These are phyloP conservation scores for Colletotrichum tropicale DNA, from an alignment of 2,329 filamentous ascomycete species.

Conservation along the genomic window DNA sequence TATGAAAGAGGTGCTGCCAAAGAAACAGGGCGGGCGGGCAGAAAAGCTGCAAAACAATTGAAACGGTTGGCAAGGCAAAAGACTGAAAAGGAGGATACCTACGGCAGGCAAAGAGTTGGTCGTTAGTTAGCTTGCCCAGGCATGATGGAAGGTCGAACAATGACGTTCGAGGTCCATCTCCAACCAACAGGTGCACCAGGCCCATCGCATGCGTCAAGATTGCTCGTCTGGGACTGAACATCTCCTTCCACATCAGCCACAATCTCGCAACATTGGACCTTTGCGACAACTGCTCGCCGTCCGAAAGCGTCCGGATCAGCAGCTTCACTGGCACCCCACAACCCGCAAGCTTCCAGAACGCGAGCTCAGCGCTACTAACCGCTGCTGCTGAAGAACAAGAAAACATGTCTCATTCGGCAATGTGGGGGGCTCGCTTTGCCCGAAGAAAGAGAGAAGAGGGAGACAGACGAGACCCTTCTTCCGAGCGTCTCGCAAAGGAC, in stretches of 20 bases:
- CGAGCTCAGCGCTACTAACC: not conserved
- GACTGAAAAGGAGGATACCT: not conserved
- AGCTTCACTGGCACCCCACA: not conserved
- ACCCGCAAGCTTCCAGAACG: not conserved
- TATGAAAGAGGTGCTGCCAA: not conserved
- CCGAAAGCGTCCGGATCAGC: constrained; percentile 9
- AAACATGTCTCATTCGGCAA: not conserved
- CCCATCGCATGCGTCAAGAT: not conserved
- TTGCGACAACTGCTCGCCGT: not conserved
- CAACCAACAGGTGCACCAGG: not conserved
- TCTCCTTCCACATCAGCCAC: not conserved
- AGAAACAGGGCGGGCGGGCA: not conserved
- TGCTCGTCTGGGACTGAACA: not conserved
- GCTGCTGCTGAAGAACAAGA: not conserved
- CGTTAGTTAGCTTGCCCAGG: not conserved
- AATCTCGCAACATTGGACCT: not conserved
- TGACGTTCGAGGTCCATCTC: not conserved
- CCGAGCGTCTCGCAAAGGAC: not conserved
- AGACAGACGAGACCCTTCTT: not conserved
- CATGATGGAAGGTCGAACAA: not conserved
- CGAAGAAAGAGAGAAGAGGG: not conserved
- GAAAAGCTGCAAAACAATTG: not conserved
- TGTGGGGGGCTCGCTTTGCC: not conserved
- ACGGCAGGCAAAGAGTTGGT: not conserved
- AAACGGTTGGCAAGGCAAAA: not conserved